Percentiles rank a stretch among this genome's conserved stretches.
These are phyloP conservation scores for Trichoderma virens DNA, from an alignment of 495 filamentous ascomycete species.

Conservation along the genomic window DNA sequence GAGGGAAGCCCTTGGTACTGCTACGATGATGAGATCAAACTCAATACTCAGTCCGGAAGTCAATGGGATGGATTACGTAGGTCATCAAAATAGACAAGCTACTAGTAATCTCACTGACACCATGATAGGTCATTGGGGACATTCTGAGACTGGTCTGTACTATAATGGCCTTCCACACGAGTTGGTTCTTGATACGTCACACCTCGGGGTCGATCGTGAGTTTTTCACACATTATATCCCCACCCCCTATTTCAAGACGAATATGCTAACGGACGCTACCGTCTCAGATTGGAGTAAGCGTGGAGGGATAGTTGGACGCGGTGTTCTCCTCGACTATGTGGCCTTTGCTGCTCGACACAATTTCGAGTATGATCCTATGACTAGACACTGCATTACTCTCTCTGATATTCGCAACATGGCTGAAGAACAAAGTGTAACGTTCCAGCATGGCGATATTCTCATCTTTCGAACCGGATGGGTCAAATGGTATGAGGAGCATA, in stretches of 20 bases:
- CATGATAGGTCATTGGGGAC: conserved; percentile 24
- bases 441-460: conserved; percentile 56
- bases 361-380: too few species aligned
- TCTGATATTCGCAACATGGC: conserved; percentile 54
- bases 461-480: conserved; percentile 61
- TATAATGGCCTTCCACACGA: conserved; percentile 37
- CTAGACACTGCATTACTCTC: too few species aligned
- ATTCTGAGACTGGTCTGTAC: conserved; percentile 36
- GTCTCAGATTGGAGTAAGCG: conserved; percentile 25
- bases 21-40: conserved; percentile 50
- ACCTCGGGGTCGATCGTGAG: too few species aligned
- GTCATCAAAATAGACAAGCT: conserved; percentile 22
- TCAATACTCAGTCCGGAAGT: conserved; percentile 69
- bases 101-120: background rate
- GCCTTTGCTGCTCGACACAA: too few species aligned
- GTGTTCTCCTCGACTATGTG: conserved; percentile 53
- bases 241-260: too few species aligned
- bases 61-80: conserved; percentile 81
- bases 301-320: conserved; percentile 51
- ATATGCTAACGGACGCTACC: too few species aligned
- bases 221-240: too few species aligned
- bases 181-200: background rate
- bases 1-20: conserved; percentile 15
- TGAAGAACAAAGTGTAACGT: conserved; percentile 46
- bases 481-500: conserved; percentile 42